These are phyloP conservation scores for Trichoderma orchidacearum DNA, from an alignment of 495 filamentous ascomycete genomes.

Conservation along the genomic window DNA sequence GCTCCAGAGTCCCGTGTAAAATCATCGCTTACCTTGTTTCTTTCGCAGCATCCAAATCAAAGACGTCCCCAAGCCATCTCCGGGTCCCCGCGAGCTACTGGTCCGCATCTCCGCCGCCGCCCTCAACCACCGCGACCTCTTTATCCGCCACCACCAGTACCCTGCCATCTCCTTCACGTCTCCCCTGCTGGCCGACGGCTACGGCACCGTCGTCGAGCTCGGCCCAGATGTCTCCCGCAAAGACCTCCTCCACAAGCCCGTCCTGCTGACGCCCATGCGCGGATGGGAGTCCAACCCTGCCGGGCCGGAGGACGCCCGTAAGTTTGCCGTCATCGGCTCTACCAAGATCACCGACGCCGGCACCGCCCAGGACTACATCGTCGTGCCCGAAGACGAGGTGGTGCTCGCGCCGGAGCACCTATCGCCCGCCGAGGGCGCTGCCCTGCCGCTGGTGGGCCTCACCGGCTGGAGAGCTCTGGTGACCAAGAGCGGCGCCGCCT, in stretches of 20 bases:
- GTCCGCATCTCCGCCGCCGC: constrained; percentile 60
- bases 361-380: constrained; percentile 55
- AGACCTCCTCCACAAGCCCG: constrained; percentile 42
- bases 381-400: constrained; percentile 56
- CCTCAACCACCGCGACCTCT: constrained; percentile 86
- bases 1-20: too few relatives aligned
- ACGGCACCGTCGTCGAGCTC: constrained; percentile 50
- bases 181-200: constrained; percentile 70
- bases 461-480: constrained; percentile 81
- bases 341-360: constrained; percentile 48
- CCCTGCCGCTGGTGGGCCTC: constrained; percentile 65
- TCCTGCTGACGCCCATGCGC: constrained; percentile 57
- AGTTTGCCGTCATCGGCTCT: constrained; percentile 60
- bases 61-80: constrained; percentile 42
- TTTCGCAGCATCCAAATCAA: constrained; percentile 45
- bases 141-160: constrained; percentile 85
- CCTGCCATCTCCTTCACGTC: constrained; percentile 62
- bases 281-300: constrained; percentile 61
- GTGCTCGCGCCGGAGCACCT: constrained; percentile 64
- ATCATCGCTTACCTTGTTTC: constrained; percentile 5
- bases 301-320: constrained; percentile 53
- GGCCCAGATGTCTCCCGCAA: constrained; percentile 36
- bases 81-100: constrained; percentile 50
- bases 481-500: constrained; percentile 46
- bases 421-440: constrained; percentile 57